Evolutionary conservation across 1,139 yeast species (phyloP).

Genomic region (Tardiomyces digboiensis): DNA sequence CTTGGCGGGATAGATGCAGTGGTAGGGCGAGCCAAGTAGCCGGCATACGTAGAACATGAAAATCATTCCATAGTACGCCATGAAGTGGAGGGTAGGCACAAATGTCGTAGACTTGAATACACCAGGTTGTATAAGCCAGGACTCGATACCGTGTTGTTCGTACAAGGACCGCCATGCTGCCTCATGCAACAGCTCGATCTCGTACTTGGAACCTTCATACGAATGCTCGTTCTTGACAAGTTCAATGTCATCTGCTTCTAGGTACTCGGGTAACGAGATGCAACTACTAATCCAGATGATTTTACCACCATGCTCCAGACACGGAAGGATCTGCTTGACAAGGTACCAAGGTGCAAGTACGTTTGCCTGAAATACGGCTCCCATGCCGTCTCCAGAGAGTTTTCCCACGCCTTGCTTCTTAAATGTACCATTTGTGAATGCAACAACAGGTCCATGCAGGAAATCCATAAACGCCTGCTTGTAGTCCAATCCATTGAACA

Average conservation of each 20-base stretch:
- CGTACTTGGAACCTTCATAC: slow-evolving; percentile 88
- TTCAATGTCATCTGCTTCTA: slow-evolving; percentile 69
- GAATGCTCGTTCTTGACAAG: slow-evolving; percentile 53
- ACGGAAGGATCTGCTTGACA: slow-evolving; percentile 43
- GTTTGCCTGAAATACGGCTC: slow-evolving; percentile 88
- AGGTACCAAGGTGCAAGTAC: slow-evolving; percentile 92
- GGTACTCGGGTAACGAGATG: slow-evolving; percentile 57
- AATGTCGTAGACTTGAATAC: slow-evolving; percentile 82
- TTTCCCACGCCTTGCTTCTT: slow-evolving; percentile 74
- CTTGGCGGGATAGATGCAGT: slow-evolving; percentile 75
- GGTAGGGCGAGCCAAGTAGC: slow-evolving; percentile 74
- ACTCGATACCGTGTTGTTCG: slow-evolving; percentile 43
- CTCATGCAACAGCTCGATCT: slow-evolving; percentile 73
- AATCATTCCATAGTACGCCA: slow-evolving; percentile 82
- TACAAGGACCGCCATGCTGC: slow-evolving; percentile 50
- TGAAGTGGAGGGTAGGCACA: slow-evolving; percentile 60
- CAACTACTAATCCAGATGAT: slow-evolving; percentile 82
- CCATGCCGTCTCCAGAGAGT: slow-evolving; percentile 63
- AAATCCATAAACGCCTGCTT: slow-evolving; percentile 60
- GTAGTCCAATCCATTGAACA: slow-evolving; percentile 84
- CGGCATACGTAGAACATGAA: slow-evolving; percentile 78
- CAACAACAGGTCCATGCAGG: slow-evolving; percentile 53
- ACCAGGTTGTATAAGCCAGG: slow-evolving; percentile 88
- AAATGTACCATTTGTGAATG: slow-evolving; percentile 67
- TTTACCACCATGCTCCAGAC: slow-evolving; percentile 45